Conservation (phyloP, 202 grass and related monocot species). For the Digitaria exilis region DNA sequence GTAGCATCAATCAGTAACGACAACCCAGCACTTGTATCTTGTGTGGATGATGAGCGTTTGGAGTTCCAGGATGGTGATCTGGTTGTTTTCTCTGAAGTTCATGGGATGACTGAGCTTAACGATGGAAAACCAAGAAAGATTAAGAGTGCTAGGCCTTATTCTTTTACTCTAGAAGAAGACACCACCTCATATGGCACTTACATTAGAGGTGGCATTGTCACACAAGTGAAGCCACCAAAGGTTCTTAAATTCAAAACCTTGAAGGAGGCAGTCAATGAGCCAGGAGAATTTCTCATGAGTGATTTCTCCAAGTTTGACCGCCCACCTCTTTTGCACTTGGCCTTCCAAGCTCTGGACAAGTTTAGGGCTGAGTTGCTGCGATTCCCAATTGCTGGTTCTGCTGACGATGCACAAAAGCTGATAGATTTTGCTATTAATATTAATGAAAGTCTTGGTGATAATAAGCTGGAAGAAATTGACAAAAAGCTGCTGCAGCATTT, state of each 20-base stretch:
- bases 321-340: conserved; percentile 78
- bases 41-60: conserved; percentile 88
- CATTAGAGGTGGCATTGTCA: conserved; percentile 83
- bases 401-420: conserved; percentile 75
- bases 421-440: conserved; percentile 62
- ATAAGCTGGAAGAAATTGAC: conserved; percentile 78
- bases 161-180: conserved; percentile 91
- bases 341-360: conserved; percentile 95
- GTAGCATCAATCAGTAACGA: conserved; percentile 88
- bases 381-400: conserved; percentile 77
- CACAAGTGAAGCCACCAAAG: conserved; percentile 86
- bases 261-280: conserved; percentile 75
- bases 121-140: conserved; percentile 91
- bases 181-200: conserved; percentile 74
- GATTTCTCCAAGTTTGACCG: conserved; percentile 94
- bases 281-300: conserved; percentile 91
- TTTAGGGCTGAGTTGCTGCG: conserved; percentile 63
- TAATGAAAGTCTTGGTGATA: conserved; percentile 68
- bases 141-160: conserved; percentile 81
- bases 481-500: conserved; percentile 78
- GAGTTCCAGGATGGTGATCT: conserved; percentile 91
- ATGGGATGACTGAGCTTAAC: conserved; percentile 89
- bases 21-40: conserved; percentile 79
- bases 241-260: conserved; percentile 77
- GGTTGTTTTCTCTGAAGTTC: conserved; percentile 88